Base-by-base conservation (phyloP, 1,284 basidiomycete species). In the Pterulicium gracile region DNA sequence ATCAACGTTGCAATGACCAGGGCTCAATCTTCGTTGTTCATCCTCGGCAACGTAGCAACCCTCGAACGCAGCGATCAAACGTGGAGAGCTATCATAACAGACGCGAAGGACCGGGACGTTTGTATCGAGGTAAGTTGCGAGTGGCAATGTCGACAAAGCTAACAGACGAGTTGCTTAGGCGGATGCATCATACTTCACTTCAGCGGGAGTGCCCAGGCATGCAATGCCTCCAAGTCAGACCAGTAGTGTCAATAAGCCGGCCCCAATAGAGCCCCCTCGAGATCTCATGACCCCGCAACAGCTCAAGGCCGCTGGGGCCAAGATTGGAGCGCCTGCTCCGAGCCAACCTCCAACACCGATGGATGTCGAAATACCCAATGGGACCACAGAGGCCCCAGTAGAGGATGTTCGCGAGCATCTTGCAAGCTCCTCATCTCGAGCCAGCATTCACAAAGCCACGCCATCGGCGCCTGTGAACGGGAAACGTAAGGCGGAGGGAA, bases 1-100 rank as follows among this genome's bases (percentile, higher is more conserved):
- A 95, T 97, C 88, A 98, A 99, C 64, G 96, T 99, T 17, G 95
- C 96, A 15, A 68, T 99, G 34, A 99, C 96, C 14, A 85, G 96
- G 59, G 91, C 96, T 3, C 89, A 88, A 58, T 92, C 90, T 18
- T 97, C 93, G 4, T 66, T 98, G 7, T 98, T 95, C 61, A 82
- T 99, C 43, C 73, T 99, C 21, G 96, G 96, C 3, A 84, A 98
- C 62, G 85, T 83, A 4, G 68, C 86, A 5, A 95, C 92, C 1
- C 72, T 98, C 5, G 84, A 91, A 58, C 73, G 91, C 46, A 89
- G 88, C 51, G 85, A 97, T 54, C 65, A 72, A 15, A 79, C 73
- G 12, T 97, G 93, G 93, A 74, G 70, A 47, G 67, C 72, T 21
- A 90, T 96, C 34, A 72, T 96, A 18, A 62, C 67, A 5, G 85